Conservation (phyloP, 768 basidiomycete species). For the Tricholoma sp. region DNA sequence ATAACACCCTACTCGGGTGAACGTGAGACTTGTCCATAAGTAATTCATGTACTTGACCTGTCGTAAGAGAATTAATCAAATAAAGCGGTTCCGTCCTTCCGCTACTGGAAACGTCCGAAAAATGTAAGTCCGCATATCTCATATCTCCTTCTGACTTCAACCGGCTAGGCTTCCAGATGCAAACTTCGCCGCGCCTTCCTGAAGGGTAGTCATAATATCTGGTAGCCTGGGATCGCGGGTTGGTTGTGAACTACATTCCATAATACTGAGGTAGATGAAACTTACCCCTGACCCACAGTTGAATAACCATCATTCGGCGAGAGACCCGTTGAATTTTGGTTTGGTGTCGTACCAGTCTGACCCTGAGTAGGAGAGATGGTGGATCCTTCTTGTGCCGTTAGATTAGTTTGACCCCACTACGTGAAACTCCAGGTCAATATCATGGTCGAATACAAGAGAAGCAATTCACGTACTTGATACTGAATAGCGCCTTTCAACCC, state of each 20-base stretch:
- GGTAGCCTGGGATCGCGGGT: not conserved
- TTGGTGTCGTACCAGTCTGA: slow-evolving; percentile 27
- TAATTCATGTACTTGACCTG: not conserved
- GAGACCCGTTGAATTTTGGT: slow-evolving; percentile 34
- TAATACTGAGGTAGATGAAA: not conserved
- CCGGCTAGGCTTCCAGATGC: not conserved
- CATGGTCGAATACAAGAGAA: not conserved
- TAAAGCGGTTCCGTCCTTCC: not conserved
- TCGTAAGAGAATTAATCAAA: not conserved
- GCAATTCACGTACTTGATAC: slow-evolving; percentile 33
- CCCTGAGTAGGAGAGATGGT: slow-evolving; percentile 31
- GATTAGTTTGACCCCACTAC: slow-evolving; percentile 52
- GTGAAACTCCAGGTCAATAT: slow-evolving; percentile 20
- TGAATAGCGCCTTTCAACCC: slow-evolving; percentile 40
- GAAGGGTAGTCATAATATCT: not conserved
- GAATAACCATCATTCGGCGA: slow-evolving; percentile 67
- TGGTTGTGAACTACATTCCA: not conserved
- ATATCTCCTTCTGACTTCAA: not conserved
- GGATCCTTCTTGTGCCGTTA: slow-evolving; percentile 44
- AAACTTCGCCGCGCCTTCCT: not conserved
- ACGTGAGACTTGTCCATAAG: not conserved
- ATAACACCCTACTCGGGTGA: too few relatives aligned
- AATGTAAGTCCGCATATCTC: not conserved
- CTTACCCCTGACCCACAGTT: slow-evolving; percentile 36
- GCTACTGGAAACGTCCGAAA: not conserved